Conservation (phyloP, 306 rosid genomes). For the Citrullus colocynthis region DNA sequence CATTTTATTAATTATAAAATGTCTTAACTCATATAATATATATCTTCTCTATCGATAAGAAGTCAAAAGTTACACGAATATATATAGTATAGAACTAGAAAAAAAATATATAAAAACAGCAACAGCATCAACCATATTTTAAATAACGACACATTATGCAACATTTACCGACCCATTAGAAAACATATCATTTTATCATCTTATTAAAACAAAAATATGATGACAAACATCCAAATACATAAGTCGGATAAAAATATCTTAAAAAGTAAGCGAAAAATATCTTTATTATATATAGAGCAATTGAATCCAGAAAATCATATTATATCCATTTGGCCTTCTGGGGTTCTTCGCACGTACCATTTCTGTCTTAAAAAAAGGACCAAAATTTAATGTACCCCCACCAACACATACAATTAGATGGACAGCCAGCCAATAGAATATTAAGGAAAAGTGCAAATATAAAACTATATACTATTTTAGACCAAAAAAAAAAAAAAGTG, state of each 20-base stretch:
- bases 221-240: not conserved
- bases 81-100: too few species aligned
- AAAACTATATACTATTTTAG: too few species aligned
- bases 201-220: not conserved
- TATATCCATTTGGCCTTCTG: not conserved
- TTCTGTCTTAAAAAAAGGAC: not conserved
- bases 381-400: conserved; percentile 3
- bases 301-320: not conserved
- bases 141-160: not conserved
- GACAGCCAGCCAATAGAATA: not conserved
- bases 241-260: not conserved
- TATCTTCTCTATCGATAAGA: too few species aligned
- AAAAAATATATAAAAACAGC: not conserved
- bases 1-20: too few species aligned
- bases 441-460: not conserved
- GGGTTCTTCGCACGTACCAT: conserved; percentile 9
- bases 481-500: not conserved
- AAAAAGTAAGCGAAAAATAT: not conserved
- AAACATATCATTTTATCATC: not conserved
- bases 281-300: not conserved
- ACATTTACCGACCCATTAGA: not conserved
- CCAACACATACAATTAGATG: not conserved
- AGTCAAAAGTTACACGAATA: not conserved
- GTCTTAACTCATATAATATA: too few species aligned
- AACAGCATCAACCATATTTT: not conserved